phyloP scores from a whole-genome alignment of 805 yeast genomes.

The Wickerhamiella vanderwaltii region DNA sequence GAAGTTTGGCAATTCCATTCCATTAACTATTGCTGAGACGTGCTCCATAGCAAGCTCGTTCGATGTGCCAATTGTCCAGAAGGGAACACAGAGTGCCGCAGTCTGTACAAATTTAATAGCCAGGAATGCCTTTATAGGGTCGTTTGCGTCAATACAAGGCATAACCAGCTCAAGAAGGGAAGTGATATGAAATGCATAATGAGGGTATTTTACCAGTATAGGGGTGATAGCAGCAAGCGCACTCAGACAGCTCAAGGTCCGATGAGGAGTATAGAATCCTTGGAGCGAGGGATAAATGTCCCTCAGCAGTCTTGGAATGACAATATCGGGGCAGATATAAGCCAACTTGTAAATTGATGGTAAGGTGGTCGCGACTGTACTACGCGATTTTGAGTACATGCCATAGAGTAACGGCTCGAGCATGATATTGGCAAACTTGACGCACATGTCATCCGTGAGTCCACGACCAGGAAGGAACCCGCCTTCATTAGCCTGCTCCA shows the following conservation, averaged over 20 bases:
- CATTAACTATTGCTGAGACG: constrained; percentile 55
- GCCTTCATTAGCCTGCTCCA: constrained; percentile 26
- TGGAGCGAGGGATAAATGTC: constrained; percentile 53
- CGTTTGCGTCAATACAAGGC: constrained; percentile 84
- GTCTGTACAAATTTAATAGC: constrained; percentile 60
- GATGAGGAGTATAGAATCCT: constrained; percentile 44
- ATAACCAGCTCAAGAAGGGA: constrained; percentile 56
- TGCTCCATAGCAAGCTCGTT: constrained; percentile 28
- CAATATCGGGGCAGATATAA: constrained; percentile 41
- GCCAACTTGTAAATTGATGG: constrained; percentile 32
- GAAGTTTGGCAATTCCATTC: constrained; percentile 35
- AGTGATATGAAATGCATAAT: constrained; percentile 66
- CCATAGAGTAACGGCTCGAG: constrained; percentile 43
- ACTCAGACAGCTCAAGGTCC: constrained; percentile 61
- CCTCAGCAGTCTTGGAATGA: constrained; percentile 27
- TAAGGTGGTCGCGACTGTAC: constrained; percentile 11
- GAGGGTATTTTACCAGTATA: constrained; percentile 48
- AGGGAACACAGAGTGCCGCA: constrained; percentile 59
- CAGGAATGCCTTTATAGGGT: constrained; percentile 56
- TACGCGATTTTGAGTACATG: constrained; percentile 34
- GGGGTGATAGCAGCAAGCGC: constrained; percentile 54
- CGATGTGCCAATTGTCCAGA: constrained; percentile 33
- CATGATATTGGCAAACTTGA: constrained; percentile 39
- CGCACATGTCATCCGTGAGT: constrained; percentile 26
- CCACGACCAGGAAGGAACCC: constrained; percentile 21